Base-by-base conservation (phyloP, 192 early-diverging fungal species). In the Diversispora eburnea region DNA sequence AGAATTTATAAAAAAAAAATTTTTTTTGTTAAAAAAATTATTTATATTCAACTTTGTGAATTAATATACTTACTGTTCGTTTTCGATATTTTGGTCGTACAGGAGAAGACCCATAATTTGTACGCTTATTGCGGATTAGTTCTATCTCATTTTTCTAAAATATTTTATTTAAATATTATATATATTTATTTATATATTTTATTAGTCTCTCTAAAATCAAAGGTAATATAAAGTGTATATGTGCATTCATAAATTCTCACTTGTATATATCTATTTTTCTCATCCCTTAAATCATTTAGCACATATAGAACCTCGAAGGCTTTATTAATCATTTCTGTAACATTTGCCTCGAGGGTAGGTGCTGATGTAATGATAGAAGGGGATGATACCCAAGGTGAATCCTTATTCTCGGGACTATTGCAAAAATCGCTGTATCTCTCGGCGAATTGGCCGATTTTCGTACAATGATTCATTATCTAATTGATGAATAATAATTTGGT, bases 321-420 rank as follows among this genome's bases (percentile, higher is more conserved):
- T 66, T 66, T 66, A 49, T 66, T 66, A n/a, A 66, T 66, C 46
- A 66, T 48, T 25, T 66, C 64, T 9, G 64, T 20, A 9, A 66
- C 46, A 33, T 66, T 43, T 13, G 45, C 45, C 25, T 66, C 64
- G 2, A 33, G n/a, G 4, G 64, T 49, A 0, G 64, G 46, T 12
- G 48, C 20, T 19, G 8, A 20, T 19, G 19, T 9, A n/a, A 17
- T 13, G 0, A 17, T 8, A 45, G 25, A 8, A 45, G 17, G 61
- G 17, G 33, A n/a, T 42, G 42, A 45, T 6, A 41, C 39, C 61
- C 61, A 63, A 43, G 41, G 17, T 45, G 39, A 42, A 17, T 17
- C 7, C 5, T n/a, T 19, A 63, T 43, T 66, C 4, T 13, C 22
- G 12, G 22, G 8, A 7, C 45, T 43, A 49, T 19, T 46, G 20